These are phyloP conservation scores for Albatrellus sp. DNA, from an alignment of 1,284 basidiomycete genomes.

Conservation along the genomic window DNA sequence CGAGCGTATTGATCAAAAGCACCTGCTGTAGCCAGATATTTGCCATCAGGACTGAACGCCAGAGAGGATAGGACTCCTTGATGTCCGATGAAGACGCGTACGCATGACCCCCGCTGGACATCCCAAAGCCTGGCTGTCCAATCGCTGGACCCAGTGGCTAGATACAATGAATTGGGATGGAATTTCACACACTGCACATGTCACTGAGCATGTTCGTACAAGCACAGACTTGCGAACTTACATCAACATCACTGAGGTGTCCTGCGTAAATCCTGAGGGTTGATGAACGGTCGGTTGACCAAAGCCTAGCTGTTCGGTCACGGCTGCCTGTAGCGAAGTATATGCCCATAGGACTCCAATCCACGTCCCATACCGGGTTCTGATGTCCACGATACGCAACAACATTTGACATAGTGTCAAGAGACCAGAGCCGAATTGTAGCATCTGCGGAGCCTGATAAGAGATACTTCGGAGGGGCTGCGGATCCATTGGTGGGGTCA, in stretches of 20 bases:
- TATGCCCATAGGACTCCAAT: constrained; percentile 97
- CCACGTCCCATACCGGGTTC: constrained; percentile 97
- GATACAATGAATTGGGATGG: constrained; percentile 95
- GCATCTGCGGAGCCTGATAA: constrained; percentile 92
- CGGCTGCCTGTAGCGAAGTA: constrained; percentile 95
- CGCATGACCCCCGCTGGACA: constrained; percentile 89
- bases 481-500: constrained; percentile 83
- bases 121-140: constrained; percentile 96
- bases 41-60: constrained; percentile 88
- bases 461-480: constrained; percentile 75
- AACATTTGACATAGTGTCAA: constrained; percentile 90
- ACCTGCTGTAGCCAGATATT: constrained; percentile 88
- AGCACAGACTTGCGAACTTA: constrained; percentile 28
- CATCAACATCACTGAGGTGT: constrained; percentile 94
- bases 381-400: constrained; percentile 94
- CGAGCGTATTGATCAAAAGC: constrained; percentile 15
- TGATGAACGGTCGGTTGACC: constrained; percentile 87
- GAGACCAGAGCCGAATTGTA: constrained; percentile 87
- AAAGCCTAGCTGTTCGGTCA: constrained; percentile 90
- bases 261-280: constrained; percentile 92
- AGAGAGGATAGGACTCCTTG: constrained; percentile 83
- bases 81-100: constrained; percentile 94
- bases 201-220: constrained; percentile 5
- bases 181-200: constrained; percentile 79
- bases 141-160: constrained; percentile 95